A percentile compares a stretch with the other conserved stretches of the same genome.
These are phyloP conservation scores for Verticillium klebahnii DNA, from an alignment of 2,329 filamentous ascomycete species.

Conservation along the genomic window DNA sequence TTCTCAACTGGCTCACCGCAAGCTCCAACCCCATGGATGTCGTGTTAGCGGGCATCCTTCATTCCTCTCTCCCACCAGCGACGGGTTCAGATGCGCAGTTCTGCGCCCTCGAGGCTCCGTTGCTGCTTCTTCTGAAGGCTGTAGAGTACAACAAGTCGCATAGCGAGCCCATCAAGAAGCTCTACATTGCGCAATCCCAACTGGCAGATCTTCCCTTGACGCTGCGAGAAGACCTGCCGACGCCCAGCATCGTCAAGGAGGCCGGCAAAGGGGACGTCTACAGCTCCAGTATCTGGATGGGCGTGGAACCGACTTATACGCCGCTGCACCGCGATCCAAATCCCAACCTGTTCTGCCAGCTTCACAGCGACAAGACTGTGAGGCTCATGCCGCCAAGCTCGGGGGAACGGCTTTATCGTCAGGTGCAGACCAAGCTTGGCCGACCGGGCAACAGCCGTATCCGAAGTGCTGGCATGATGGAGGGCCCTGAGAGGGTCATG, in stretches of 20 bases:
- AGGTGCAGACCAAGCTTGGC: constrained; percentile 38
- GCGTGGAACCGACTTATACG: constrained; percentile 80
- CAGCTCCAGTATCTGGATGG: constrained; percentile 81
- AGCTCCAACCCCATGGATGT: constrained; percentile 19
- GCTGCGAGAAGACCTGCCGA: constrained; percentile 62
- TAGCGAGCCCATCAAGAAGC: constrained; percentile 21
- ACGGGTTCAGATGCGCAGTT: constrained; percentile 32
- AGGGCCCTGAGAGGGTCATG: constrained; percentile 62
- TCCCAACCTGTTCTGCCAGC: constrained; percentile 84
- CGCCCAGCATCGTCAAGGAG: constrained; percentile 56
- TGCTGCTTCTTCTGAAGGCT: constrained; percentile 60
- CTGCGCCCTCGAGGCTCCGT: constrained; percentile 53
- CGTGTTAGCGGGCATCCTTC: constrained; percentile 24
- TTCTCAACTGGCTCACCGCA: constrained; percentile 11
- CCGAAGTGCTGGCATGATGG: constrained; percentile 87
- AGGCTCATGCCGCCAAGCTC: constrained; percentile 62
- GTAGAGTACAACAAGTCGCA: constrained; percentile 39
- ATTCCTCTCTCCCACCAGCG: constrained; percentile 17
- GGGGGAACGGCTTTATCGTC: constrained; percentile 61
- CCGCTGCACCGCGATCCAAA: constrained; percentile 92
- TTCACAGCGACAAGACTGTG: constrained; percentile 68
- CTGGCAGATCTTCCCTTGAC: constrained; percentile 61
- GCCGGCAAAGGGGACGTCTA: constrained; percentile 82
- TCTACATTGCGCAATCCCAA: constrained; percentile 85
- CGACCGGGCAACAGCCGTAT: constrained; percentile 43